Base-by-base conservation (phyloP, 495 filamentous ascomycete species). In the Penicillium flavigenum region DNA sequence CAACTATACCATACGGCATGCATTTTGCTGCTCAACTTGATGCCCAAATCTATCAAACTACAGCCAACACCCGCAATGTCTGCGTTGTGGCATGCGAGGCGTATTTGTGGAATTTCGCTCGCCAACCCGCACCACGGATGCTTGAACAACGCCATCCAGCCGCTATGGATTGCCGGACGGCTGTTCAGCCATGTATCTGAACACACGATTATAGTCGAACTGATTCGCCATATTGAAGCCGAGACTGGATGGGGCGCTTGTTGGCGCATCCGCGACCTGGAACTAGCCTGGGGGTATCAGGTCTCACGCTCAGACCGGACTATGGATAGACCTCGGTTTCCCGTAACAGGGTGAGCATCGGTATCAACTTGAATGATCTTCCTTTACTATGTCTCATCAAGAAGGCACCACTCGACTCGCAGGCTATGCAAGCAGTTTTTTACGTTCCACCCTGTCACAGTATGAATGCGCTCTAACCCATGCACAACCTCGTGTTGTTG, bases 1-100 rank as follows among this genome's bases (percentile, higher is more conserved):
- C 79, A 80, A 47, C 65, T 80, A 0, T 78, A 78, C 24, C 77
- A 80, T 50, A 79, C 79, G 0, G 70, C 74, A 16, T 75, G 76
- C 54, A 70, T 81, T 24, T 58, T 80, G 14, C 56, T 81, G 34
- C 64, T 81, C 2, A 69, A 75, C 20, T 70, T 67, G 29, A 69
- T 65, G 53, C 74, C 76, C 3, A 76, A 72, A 45, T 47, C 50
- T 5, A 65, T 75, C 22, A 63, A 66, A 26, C n/a, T 72, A 7
- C 63, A 58, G 11, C 57, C 63, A n/a, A 61, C 57, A n/a, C 54
- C 67, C 3, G 56, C 59, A 9, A 49, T 63, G 2, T 69, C 71
- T 22, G 49, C 69, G 2, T 48, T 81, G 17, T 80, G 77, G 77
- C 76, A 81, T 65, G 79, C 79, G 4, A 68, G 72, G 34, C 71